phyloP scores from a whole-genome alignment of 768 basidiomycete genomes.

The Panaeolus papilionaceus region DNA sequence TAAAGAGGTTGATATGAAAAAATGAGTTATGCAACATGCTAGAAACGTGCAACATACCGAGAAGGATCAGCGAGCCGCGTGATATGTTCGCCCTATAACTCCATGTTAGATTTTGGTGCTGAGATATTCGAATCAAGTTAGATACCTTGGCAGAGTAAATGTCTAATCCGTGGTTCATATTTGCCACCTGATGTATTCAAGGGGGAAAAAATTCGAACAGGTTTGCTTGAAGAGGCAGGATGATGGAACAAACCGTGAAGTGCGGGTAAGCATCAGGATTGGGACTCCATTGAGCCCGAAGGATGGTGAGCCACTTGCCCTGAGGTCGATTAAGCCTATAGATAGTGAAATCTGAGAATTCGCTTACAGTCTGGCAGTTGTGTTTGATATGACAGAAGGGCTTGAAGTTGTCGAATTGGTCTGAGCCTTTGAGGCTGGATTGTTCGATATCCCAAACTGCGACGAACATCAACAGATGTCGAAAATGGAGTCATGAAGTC shows the following conservation, averaged over 20 bases:
- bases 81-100: slow-evolving; percentile 68
- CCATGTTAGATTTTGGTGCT: slow-evolving; percentile 4
- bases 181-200: slow-evolving; percentile 58
- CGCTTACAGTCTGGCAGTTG: slow-evolving; percentile 80
- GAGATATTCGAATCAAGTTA: background rate
- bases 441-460: slow-evolving; percentile 81
- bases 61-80: slow-evolving; percentile 63
- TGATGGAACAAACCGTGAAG: slow-evolving; percentile 66
- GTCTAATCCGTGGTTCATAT: slow-evolving; percentile 80
- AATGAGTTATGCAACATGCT: background rate
- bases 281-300: slow-evolving; percentile 79
- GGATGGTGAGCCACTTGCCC: slow-evolving; percentile 84
- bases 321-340: slow-evolving; percentile 32
- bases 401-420: slow-evolving; percentile 62
- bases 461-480: slow-evolving; percentile 6
- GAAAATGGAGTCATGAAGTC: background rate
- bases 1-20: slow-evolving; percentile 31
- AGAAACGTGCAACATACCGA: slow-evolving; percentile 44
- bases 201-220: slow-evolving; percentile 8
- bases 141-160: slow-evolving; percentile 76
- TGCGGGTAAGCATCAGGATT: slow-evolving; percentile 85
- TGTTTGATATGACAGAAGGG: slow-evolving; percentile 71
- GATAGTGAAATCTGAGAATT: background rate
- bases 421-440: slow-evolving; percentile 49
- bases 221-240: background rate